Evolutionary conservation across 441 rosid genomes (phyloP).

Genomic region (Lepidium campestre): DNA sequence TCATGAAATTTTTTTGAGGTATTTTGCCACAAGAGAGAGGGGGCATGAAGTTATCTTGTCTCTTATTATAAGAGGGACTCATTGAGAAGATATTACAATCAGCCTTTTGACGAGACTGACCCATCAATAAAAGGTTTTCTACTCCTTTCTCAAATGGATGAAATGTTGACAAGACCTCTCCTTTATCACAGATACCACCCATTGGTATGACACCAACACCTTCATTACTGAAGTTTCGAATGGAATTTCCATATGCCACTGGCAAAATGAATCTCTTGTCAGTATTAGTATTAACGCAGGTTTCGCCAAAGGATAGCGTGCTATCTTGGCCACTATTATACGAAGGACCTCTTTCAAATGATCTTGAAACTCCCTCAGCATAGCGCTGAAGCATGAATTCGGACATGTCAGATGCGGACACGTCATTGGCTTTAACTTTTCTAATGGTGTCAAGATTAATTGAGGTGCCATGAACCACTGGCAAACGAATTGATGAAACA

Average conservation of each 20-base stretch:
- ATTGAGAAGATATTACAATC: conserved; percentile 35
- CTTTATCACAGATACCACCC: conserved; percentile 44
- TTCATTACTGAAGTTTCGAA: background rate
- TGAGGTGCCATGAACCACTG: conserved; percentile 36
- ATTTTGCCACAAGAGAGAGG: conserved; percentile 9
- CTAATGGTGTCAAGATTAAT: conserved; percentile 38
- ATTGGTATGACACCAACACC: conserved; percentile 20
- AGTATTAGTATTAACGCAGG: background rate
- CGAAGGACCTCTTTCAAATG: conserved; percentile 14
- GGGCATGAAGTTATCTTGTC: conserved; percentile 34
- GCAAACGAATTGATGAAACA: conserved; percentile 38
- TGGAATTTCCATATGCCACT: conserved; percentile 34
- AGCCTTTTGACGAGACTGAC: conserved; percentile 28
- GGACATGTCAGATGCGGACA: conserved; percentile 31
- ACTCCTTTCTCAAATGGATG: conserved; percentile 48
- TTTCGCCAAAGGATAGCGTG: background rate
- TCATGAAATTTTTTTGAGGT: conserved; percentile 3
- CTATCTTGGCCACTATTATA: conserved; percentile 1
- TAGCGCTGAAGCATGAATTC: conserved; percentile 4
- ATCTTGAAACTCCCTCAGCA: conserved; percentile 5
- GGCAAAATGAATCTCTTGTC: conserved; percentile 15
- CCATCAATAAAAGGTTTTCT: conserved; percentile 18
- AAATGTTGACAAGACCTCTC: conserved; percentile 25
- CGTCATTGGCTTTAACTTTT: conserved; percentile 45
- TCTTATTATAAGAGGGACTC: conserved; percentile 49